Evolutionary conservation across 345 rosid species (phyloP).

Genomic region (Eucalyptus curtisii): DNA sequence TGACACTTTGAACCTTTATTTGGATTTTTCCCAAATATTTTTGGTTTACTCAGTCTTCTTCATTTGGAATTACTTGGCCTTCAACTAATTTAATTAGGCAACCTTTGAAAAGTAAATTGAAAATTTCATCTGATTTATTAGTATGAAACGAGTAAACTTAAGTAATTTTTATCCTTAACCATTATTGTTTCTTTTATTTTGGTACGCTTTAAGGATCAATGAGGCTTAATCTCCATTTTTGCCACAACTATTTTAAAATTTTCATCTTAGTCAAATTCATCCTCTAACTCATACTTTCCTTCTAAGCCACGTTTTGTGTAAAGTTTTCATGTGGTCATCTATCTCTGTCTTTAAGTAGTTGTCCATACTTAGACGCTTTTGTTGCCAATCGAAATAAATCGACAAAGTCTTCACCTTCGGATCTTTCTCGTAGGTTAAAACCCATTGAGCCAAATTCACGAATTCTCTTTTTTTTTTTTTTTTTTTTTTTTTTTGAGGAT

Average conservation of each 20-base stretch:
- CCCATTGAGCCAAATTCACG: neutral
- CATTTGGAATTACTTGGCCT: too few relatives aligned
- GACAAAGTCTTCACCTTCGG: neutral
- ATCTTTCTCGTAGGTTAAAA: neutral
- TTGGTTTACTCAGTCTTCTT: too few relatives aligned
- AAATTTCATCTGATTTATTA: too few relatives aligned
- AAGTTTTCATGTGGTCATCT: neutral
- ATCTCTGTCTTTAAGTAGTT: neutral
- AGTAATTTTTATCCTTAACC: too few relatives aligned
- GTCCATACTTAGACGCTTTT: neutral
- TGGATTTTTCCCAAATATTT: neutral
- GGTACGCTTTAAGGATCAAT: too few relatives aligned
- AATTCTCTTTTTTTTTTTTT: too few relatives aligned
- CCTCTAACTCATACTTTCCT: neutral
- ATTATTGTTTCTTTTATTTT: too few relatives aligned
- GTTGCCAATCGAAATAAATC: neutral
- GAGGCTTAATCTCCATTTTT: neutral
- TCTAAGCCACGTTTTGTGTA: neutral
- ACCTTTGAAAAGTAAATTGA: too few relatives aligned
- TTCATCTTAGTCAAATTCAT: neutral
- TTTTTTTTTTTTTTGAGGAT: too few relatives aligned
- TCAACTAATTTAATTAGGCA: too few relatives aligned
- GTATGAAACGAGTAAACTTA: too few relatives aligned
- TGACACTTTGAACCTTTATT: fast-evolving
- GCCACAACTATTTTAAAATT: neutral